Base-by-base conservation (phyloP, 78 protist genomes). In the Creolimax fragrantissima region DNA sequence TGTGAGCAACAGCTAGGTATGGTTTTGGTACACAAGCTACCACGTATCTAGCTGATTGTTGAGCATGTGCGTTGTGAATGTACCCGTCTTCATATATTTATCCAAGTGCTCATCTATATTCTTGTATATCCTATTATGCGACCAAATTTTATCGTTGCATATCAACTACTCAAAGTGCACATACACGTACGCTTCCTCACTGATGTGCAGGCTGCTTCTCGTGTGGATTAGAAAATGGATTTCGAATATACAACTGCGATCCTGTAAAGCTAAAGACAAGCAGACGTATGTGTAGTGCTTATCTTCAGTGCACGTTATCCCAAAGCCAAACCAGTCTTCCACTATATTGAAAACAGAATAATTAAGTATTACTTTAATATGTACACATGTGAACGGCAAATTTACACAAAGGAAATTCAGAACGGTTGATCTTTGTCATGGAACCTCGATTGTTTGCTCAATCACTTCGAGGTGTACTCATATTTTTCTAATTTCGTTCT, bases 211-310 rank as follows among this genome's bases (percentile, higher is more conserved):
- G 97, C 24, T 98, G 99, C 85, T 96, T 97, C 44, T 97, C 99
- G 3, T 67, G 94, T 32, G 99, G 99, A 11, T 93, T 97, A 24
- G 95, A 94, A 42, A 93, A 92, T 24, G 99, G 99, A 2, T 98
- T 98, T 89, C 88, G 96, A 43, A 95, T 98, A 39, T 98, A 91
- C 92, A 96, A 96, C 93, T 95, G 96, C 84, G 98, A 96, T 41
- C 99, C 99, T 2, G 95, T 97, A 66, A 96, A 96, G 67, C 97
- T 96, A 90, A 92, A 96, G 5, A 96, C 95, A 17, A 92, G 96
- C 39, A 66, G 97, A 39, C 96, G 98, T 96, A 88, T 3, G 92
- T n/a, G n/a, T n/a, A n/a, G n/a, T n/a, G n/a, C n/a, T 6, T 74
- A 39, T 3, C 84, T 3, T n/a, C n/a, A n/a, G n/a, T n/a, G n/a